Evolutionary conservation across 352 stramenopile species (phyloP).

Genomic region (Phytophthora pseudosyringae): DNA sequence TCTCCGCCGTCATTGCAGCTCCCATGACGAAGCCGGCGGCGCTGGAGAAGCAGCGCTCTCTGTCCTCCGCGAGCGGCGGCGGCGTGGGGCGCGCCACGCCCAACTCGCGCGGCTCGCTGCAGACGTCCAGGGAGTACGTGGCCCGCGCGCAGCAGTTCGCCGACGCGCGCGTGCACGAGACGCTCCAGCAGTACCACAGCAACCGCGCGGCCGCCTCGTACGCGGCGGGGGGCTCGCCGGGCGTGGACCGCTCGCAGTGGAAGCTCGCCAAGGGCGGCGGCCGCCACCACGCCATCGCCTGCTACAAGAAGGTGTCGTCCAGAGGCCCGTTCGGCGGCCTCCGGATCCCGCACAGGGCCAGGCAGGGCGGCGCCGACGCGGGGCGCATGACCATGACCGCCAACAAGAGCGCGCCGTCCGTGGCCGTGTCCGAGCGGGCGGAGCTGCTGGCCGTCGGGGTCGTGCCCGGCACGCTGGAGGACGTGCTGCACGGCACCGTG

Average conservation of each 20-base stretch:
- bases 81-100: slow-evolving; percentile 9
- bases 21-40: slow-evolving; percentile 19
- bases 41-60: slow-evolving; percentile 17
- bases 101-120: slow-evolving; percentile 30
- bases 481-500: slow-evolving; percentile 59
- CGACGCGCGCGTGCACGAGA: slow-evolving; percentile 39
- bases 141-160: slow-evolving; percentile 41
- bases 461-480: slow-evolving; percentile 46
- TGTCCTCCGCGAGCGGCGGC: slow-evolving; percentile 18
- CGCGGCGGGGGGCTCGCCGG: not conserved
- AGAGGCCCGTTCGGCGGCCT: slow-evolving; percentile 19
- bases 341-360: slow-evolving; percentile 13
- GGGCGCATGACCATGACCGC: slow-evolving; percentile 30
- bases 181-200: slow-evolving; percentile 47
- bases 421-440: slow-evolving; percentile 25
- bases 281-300: slow-evolving; percentile 44
- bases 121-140: slow-evolving; percentile 42
- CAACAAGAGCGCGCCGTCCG: slow-evolving; percentile 18
- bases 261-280: slow-evolving; percentile 49
- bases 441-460: slow-evolving; percentile 55
- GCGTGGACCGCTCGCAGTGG: slow-evolving; percentile 52
- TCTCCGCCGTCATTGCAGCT: slow-evolving; percentile 14
- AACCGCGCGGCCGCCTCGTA: slow-evolving; percentile 41
- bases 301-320: slow-evolving; percentile 44
- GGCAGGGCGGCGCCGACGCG: slow-evolving; percentile 3